A percentile compares a stretch with the other conserved stretches of the same genome.
Conservation (phyloP, 2,329 filamentous ascomycete species). For the Aspergillus sp. region DNA sequence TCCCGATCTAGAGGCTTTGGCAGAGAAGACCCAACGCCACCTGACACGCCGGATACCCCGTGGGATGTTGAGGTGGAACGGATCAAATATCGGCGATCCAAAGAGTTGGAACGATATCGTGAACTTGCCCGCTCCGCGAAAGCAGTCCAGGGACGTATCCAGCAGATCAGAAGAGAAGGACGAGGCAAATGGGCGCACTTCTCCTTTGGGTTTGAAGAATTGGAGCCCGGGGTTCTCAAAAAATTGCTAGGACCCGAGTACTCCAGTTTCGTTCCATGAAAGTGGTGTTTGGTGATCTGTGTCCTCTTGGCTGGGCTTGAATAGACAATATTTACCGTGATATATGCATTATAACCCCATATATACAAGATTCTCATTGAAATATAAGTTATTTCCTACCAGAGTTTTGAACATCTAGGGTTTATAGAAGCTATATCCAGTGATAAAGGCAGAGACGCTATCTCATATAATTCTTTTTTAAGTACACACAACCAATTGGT, state of each 20-base stretch:
- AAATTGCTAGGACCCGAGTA: slow-evolving; percentile 13
- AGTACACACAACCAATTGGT: slow-evolving; percentile 7
- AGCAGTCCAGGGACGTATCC: slow-evolving; percentile 27
- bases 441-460: too few species aligned
- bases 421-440: too few species aligned
- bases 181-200: slow-evolving; percentile 39
- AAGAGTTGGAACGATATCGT: slow-evolving; percentile 27
- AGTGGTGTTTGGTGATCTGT: too few species aligned
- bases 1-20: neutral
- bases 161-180: slow-evolving; percentile 22
- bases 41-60: slow-evolving; percentile 6
- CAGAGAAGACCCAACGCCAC: slow-evolving; percentile 9
- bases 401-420: too few species aligned
- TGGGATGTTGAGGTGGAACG: slow-evolving; percentile 32
- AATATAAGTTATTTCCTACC: too few species aligned
- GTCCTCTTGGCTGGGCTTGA: too few species aligned
- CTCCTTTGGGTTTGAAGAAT: slow-evolving; percentile 22
- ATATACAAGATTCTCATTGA: too few species aligned
- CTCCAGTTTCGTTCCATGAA: slow-evolving; percentile 2
- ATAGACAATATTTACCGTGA: too few species aligned
- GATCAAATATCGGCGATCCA: slow-evolving; percentile 22
- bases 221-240: slow-evolving; percentile 12
- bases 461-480: too few species aligned
- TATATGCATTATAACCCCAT: too few species aligned
- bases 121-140: slow-evolving; percentile 22